phyloP scores from a whole-genome alignment of 179 eudicot genomes.

The Pouteria campechiana region DNA sequence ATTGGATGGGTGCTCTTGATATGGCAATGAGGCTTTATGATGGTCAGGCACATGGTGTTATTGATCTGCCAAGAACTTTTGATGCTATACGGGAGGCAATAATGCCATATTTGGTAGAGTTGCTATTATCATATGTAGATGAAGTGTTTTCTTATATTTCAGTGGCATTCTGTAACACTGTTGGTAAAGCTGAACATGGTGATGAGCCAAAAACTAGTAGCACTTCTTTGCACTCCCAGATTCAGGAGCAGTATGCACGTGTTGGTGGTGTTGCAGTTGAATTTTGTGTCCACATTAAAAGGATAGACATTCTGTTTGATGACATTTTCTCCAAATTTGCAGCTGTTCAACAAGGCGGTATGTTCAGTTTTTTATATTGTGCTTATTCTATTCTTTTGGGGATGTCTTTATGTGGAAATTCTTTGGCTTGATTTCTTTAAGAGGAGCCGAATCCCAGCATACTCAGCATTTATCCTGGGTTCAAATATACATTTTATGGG shows the following conservation, averaged over 20 bases:
- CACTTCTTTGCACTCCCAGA: constrained; percentile 33
- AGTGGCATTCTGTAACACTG: constrained; percentile 72
- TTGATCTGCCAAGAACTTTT: constrained; percentile 76
- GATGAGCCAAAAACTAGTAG: constrained; percentile 18
- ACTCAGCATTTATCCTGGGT: too few species aligned
- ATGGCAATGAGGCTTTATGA: constrained; percentile 91
- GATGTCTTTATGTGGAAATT: too few species aligned
- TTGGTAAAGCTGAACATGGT: constrained; percentile 35
- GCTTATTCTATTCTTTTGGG: too few species aligned
- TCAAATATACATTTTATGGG: too few species aligned
- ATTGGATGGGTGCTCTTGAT: constrained; percentile 97
- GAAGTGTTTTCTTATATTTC: constrained; percentile 96
- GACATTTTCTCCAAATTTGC: constrained; percentile 65
- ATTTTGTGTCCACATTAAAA: constrained; percentile 79
- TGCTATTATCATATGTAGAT: constrained; percentile 75
- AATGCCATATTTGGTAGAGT: constrained; percentile 75
- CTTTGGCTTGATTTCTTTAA: too few species aligned
- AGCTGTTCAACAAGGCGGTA: constrained; percentile 75
- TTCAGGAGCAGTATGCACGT: constrained; percentile 76
- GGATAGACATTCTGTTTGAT: constrained; percentile 83
- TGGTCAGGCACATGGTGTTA: constrained; percentile 84
- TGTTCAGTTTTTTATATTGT: too few species aligned
- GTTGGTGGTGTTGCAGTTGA: constrained; percentile 99
- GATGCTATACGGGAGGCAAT: constrained; percentile 54
- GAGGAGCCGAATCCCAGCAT: too few species aligned